A percentile compares a stretch with the other conserved stretches of the same genome.
Evolutionary conservation across 306 rosid species (phyloP).

Genomic region (Prunus mongolica): DNA sequence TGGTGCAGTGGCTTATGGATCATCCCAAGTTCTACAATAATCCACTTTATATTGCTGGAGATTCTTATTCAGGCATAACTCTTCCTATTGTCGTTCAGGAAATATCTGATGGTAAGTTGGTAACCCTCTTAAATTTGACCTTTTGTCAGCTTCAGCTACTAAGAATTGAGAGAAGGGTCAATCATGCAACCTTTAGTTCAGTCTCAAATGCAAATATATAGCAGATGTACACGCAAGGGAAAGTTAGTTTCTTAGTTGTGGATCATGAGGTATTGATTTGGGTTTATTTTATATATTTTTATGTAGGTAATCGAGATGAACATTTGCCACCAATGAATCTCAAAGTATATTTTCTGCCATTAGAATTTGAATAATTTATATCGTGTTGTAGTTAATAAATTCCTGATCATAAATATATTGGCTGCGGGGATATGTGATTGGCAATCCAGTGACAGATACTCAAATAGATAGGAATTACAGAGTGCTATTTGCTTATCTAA

Average conservation of each 20-base stretch:
- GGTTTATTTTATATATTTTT: no score
- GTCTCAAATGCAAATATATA: background rate
- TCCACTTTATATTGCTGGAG: constrained; percentile 48
- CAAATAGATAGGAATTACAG: background rate
- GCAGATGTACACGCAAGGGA: no score
- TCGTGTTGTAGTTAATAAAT: background rate
- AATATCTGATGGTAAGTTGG: constrained; percentile 39
- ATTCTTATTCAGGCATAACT: constrained; percentile 42
- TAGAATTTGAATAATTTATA: background rate
- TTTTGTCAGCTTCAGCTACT: no score
- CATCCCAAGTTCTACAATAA: constrained; percentile 44
- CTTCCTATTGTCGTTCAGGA: constrained; percentile 27
- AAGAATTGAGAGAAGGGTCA: no score
- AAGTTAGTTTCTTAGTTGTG: background rate
- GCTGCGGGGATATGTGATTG: constrained; percentile 16
- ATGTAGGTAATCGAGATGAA: no score
- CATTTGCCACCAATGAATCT: no score
- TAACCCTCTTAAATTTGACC: background rate
- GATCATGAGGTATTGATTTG: background rate
- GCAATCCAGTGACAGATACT: background rate
- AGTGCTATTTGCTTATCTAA: constrained; percentile 11
- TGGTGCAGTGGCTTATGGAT: constrained; percentile 43
- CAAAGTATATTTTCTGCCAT: no score
- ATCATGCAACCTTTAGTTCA: background rate
- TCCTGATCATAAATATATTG: background rate